Evolutionary conservation across 768 basidiomycete species (phyloP), one percentile per base, ranked within the genome.

Genomic region (Mycena indigotica): DNA sequence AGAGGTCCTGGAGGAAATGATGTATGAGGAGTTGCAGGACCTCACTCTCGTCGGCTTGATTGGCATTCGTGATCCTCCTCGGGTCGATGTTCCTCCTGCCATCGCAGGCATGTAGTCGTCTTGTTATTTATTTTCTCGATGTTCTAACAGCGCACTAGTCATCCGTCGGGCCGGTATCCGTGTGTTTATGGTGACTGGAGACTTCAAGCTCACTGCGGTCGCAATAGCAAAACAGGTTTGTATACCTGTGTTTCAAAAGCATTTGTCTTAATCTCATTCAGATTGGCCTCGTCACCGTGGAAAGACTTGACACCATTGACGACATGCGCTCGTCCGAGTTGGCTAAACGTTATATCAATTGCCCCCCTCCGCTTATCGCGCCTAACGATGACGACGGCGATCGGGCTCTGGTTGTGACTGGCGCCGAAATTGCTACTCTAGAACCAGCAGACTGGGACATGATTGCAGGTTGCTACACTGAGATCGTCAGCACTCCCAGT

Each of bases 111-210:
- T 10, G 35, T 38, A 10, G 35, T 10, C 35, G n/a, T 38, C 12
- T 38, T 38, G 35, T 38, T 38, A n/a, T 10, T 10, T n/a, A 38
- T 38, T 38, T 38, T 10, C n/a, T 38, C 12, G n/a, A 10, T 38
- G 35, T 38, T 38, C n/a, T 38, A n/a, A n/a, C n/a, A n/a, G n/a
- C n/a, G n/a, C n/a, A 38, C 35, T 10, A 38, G 70, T 77, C 46
- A 81, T 80, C 62, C 70, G 79, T 23, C 67, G 70, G 50, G 84
- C 84, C 0, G 83, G 84, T 21, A 76, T 82, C 48, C 74, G 77
- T 23, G 77, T 84, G 17, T 77, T 81, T 57, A 84, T 84, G 81
- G 73, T 84, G 23, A 84, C 83, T 0, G 83, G 83, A 46, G 83
- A 84, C 64, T 82, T 82, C 67, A 71, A 78, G 45, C 68, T 81